Evolutionary conservation across 306 rosid species (phyloP).

Genomic region (Vigna unguiculata): DNA sequence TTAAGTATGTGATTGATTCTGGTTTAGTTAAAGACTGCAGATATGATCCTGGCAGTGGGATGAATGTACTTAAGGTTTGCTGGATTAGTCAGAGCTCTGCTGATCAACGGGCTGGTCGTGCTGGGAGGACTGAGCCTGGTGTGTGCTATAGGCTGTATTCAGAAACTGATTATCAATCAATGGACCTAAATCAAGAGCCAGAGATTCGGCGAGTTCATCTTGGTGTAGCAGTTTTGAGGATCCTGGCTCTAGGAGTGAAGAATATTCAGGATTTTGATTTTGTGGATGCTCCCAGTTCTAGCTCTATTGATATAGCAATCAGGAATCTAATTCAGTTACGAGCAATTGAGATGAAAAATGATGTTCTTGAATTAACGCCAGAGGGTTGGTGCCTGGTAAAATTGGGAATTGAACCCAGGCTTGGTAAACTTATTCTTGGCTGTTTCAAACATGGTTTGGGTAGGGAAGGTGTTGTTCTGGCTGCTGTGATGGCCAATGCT

Average conservation of each 20-base stretch:
- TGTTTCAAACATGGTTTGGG: constrained; percentile 59
- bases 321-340: constrained; percentile 79
- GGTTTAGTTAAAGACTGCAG: constrained; percentile 87
- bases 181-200: constrained; percentile 87
- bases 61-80: constrained; percentile 91
- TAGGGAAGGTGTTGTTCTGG: constrained; percentile 88
- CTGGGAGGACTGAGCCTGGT: constrained; percentile 97
- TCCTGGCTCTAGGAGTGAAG: constrained; percentile 85
- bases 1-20: constrained; percentile 87
- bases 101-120: constrained; percentile 93
- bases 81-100: constrained; percentile 93
- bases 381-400: constrained; percentile 74
- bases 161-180: constrained; percentile 67
- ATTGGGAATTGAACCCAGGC: constrained; percentile 96
- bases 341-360: constrained; percentile 59
- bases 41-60: constrained; percentile 86
- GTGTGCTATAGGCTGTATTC: constrained; percentile 90
- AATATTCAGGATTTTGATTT: constrained; percentile 80
- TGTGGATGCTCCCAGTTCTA: constrained; percentile 87
- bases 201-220: constrained; percentile 98
- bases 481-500: constrained; percentile 91
- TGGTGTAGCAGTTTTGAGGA: constrained; percentile 91
- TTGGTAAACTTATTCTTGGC: constrained; percentile 87
- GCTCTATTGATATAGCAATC: constrained; percentile 83
- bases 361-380: constrained; percentile 61